Conservation (phyloP, 768 basidiomycete species). For the Leccinum olivaceopallidum region DNA sequence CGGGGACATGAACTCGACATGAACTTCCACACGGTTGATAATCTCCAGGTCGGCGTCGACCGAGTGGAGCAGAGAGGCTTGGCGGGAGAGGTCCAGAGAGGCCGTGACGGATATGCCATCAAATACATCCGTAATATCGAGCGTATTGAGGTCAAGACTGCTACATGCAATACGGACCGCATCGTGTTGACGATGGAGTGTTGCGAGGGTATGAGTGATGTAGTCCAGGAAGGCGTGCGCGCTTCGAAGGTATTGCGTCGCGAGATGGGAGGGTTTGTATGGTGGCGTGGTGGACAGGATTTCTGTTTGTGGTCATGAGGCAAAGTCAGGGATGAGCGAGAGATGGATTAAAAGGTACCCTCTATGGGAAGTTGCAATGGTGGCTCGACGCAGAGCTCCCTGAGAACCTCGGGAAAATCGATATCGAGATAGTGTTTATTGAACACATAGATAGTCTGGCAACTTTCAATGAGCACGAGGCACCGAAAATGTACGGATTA, state of each 20-base stretch:
- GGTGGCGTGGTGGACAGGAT: slow-evolving; percentile 69
- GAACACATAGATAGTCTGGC: slow-evolving; percentile 75
- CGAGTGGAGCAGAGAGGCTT: slow-evolving; percentile 59
- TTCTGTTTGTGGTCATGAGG: slow-evolving; percentile 38
- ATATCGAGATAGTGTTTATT: slow-evolving; percentile 80
- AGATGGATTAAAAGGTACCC: slow-evolving; percentile 41
- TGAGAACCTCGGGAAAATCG: slow-evolving; percentile 63
- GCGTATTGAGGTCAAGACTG: slow-evolving; percentile 70
- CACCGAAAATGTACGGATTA: neutral
- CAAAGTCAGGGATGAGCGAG: neutral
- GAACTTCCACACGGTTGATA: slow-evolving; percentile 63
- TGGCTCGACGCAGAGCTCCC: slow-evolving; percentile 60
- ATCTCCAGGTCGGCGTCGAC: slow-evolving; percentile 74
- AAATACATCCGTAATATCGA: slow-evolving; percentile 70
- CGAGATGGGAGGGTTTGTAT: slow-evolving; percentile 65
- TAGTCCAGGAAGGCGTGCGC: slow-evolving; percentile 67
- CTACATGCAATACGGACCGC: slow-evolving; percentile 73
- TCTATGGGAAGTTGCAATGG: slow-evolving; percentile 70
- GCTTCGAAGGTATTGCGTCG: slow-evolving; percentile 62
- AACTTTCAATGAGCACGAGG: slow-evolving; percentile 14
- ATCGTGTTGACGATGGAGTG: slow-evolving; percentile 65
- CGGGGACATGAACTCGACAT: slow-evolving; percentile 73
- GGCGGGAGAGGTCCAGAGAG: slow-evolving; percentile 65
- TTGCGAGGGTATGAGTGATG: slow-evolving; percentile 49
- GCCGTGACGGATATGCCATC: slow-evolving; percentile 57